A percentile compares a stretch with the other conserved stretches of the same genome.
These are phyloP conservation scores for Grigorovia yakushimaensis DNA, from an alignment of 805 yeast species.

Conservation along the genomic window DNA sequence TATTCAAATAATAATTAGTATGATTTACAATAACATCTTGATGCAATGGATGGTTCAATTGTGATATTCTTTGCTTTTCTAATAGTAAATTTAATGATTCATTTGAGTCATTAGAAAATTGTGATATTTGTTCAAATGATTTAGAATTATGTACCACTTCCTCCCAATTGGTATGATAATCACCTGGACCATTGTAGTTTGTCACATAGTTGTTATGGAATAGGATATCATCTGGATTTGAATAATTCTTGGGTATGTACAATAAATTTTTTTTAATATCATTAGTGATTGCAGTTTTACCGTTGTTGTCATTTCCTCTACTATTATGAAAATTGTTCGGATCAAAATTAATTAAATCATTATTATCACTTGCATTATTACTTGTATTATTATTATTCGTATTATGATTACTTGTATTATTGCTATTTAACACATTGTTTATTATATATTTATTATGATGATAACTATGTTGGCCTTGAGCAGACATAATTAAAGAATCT, in stretches of 20 bases:
- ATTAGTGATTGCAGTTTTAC: not conserved
- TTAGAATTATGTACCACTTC: constrained; percentile 1
- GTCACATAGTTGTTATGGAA: not conserved
- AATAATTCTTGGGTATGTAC: not conserved
- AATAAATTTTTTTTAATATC: not conserved
- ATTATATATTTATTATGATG: not conserved
- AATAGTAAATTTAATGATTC: constrained; percentile 30
- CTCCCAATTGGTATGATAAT: not conserved
- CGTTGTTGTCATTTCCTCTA: not conserved
- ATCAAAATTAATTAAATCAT: too few species aligned
- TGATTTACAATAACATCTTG: constrained; percentile 15
- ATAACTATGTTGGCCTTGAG: not conserved
- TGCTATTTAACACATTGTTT: not conserved
- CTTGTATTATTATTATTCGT: not conserved
- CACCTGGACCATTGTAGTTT: not conserved
- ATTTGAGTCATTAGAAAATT: constrained; percentile 14
- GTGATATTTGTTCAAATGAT: constrained; percentile 6
- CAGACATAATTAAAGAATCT: constrained; percentile 9
- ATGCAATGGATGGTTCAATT: constrained; percentile 35
- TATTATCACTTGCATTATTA: not conserved
- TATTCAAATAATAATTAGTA: not conserved
- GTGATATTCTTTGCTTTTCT: constrained; percentile 33
- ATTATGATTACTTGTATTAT: not conserved
- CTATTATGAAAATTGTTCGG: too few species aligned
- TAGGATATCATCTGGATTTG: not conserved